A percentile compares a stretch with the other conserved stretches of the same genome.
Evolutionary conservation across 1,284 basidiomycete species (phyloP).

Genomic region (Naganishia sp.): DNA sequence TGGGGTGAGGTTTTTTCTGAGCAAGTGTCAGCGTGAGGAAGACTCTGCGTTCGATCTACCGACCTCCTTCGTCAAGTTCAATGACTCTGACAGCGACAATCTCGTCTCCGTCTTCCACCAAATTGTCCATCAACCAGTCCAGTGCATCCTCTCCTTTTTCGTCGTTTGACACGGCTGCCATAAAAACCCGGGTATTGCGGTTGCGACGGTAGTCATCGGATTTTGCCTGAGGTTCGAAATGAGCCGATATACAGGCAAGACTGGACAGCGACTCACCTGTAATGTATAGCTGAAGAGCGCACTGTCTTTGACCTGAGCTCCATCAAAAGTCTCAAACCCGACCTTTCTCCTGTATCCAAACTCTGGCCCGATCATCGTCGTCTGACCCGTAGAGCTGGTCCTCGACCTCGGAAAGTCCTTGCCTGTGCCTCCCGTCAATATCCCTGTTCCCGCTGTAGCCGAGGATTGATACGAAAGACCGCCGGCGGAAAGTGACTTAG

Average conservation of each 20-base stretch:
- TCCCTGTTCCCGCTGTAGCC: slow-evolving; percentile 13
- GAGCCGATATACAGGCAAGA: neutral
- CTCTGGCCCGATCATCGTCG: slow-evolving; percentile 34
- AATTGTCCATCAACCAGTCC: slow-evolving; percentile 81
- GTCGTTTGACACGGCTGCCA: slow-evolving; percentile 85
- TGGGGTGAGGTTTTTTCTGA: slow-evolving; percentile 63
- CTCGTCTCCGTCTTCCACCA: slow-evolving; percentile 92
- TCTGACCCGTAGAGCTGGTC: slow-evolving; percentile 25
- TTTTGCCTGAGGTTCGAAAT: slow-evolving; percentile 66
- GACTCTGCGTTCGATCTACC: slow-evolving; percentile 36
- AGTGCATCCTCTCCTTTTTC: slow-evolving; percentile 81
- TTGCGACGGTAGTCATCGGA: slow-evolving; percentile 77
- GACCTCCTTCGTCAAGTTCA: slow-evolving; percentile 75
- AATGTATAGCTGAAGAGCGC: slow-evolving; percentile 56
- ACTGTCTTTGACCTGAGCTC: slow-evolving; percentile 59
- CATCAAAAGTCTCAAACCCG: slow-evolving; percentile 76
- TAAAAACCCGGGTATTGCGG: slow-evolving; percentile 80
- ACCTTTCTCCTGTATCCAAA: slow-evolving; percentile 79
- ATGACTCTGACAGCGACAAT: slow-evolving; percentile 88
- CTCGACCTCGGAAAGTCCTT: slow-evolving; percentile 21
- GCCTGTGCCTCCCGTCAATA: neutral
- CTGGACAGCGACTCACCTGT: slow-evolving; percentile 47
- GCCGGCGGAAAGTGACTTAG: slow-evolving; percentile 14
- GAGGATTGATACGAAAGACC: slow-evolving; percentile 24
- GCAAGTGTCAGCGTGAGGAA: neutral